Evolutionary conservation across 768 basidiomycete species (phyloP), one percentile per base, ranked within the genome.

Genomic region (Mycena haematopus): DNA sequence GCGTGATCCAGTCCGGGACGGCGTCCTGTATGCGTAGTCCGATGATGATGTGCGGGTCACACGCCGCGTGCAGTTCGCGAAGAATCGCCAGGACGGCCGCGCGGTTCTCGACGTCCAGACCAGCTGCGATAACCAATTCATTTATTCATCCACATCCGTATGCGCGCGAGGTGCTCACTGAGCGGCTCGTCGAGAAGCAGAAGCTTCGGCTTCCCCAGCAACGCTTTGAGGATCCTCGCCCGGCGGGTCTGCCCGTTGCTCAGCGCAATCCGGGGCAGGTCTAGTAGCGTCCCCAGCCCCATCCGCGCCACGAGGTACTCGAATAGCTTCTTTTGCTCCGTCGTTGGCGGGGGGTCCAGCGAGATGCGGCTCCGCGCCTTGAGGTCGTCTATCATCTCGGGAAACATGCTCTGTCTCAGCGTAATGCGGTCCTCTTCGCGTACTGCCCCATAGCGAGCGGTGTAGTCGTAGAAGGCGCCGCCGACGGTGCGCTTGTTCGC

Each of bases 171-270:
- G 45, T 52, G 38, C 88, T 60, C 66, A 94, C 93, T 93, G 38
- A 95, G 79, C 0, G 95, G 96, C 73, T 99, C 96, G 63, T 97
- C 95, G n/a, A 98, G 80, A 8, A 99, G 74, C 24, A 98, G 72
- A 21, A 98, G 71, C 63, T 88, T 83, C 0, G 95, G 93, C 47
- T 83, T 80, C 19, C 74, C 78, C 33, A 98, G 71, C 10, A 98
- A 74, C 0, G 92, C 91, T 65, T 88, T 86, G 10, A 92, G 80
- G 50, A 99, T 91, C 47, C 95, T 79, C 6, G 95, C 95, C 19
- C 93, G 78, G 40, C 96, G 78, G 31, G 90, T 98, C 78, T 99
- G 96, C 0, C 96, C 96, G 69, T 96, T 96, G 65, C 91, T 93
- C 54, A 99, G 73, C 0, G 92, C 92, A 9, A 98, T 81, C 5